phyloP scores from a whole-genome alignment of 139 green algal genomes.

The Volvox reticuliferus region DNA sequence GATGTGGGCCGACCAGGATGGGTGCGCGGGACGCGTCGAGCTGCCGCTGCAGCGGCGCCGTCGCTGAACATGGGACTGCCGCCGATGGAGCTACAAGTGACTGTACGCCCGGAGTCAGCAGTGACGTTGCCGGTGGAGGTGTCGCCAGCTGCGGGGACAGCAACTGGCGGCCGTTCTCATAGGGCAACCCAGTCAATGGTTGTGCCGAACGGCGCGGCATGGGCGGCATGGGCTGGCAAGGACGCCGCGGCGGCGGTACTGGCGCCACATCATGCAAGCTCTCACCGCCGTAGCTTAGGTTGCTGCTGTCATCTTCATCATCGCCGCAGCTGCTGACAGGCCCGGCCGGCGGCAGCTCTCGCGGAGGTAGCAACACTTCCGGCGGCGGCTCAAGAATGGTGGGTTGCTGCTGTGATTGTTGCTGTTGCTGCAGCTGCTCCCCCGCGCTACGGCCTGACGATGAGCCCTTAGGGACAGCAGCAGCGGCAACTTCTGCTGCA shows the following conservation, averaged over 20 bases:
- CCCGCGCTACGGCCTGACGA: too few species aligned
- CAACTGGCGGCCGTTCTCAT: neutral
- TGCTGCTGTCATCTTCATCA: neutral
- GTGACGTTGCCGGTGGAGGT: constrained; percentile 31
- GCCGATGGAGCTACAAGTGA: neutral
- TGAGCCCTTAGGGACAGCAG: neutral
- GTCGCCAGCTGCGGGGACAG: constrained; percentile 35
- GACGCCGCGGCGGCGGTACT: constrained; percentile 36
- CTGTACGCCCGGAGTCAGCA: constrained; percentile 38
- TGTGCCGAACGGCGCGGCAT: neutral
- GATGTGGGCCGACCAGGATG: neutral
- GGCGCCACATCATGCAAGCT: neutral
- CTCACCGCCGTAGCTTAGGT: neutral
- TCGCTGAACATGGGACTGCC: neutral
- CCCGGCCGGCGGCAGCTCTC: neutral
- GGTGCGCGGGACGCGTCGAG: neutral
- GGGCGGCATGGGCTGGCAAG: neutral
- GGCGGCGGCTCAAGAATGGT: constrained; percentile 2
- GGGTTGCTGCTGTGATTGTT: neutral
- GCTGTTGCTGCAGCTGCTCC: neutral
- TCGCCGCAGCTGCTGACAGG: neutral
- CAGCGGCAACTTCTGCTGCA: neutral
- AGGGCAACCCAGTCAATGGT: neutral
- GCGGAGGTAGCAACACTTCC: neutral
- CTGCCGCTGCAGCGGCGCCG: neutral